Evolutionary conservation across 768 basidiomycete genomes (phyloP).

Genomic region (Harrya chromipes): DNA sequence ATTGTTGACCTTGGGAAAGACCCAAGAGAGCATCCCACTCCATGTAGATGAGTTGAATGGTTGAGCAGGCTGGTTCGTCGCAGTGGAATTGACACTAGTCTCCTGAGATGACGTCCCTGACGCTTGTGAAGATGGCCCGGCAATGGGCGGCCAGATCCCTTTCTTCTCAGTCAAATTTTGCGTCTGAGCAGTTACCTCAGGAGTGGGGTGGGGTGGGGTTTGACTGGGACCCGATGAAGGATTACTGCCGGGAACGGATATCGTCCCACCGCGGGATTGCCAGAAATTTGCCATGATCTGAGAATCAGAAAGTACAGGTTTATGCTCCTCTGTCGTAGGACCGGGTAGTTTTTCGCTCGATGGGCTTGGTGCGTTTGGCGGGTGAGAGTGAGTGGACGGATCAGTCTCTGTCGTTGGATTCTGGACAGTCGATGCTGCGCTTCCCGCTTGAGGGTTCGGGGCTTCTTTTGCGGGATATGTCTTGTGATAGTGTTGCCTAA

Average conservation of each 20-base stretch:
- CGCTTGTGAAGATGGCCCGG: conserved; percentile 15
- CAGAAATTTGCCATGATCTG: conserved; percentile 28
- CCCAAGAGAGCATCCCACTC: conserved; percentile 49
- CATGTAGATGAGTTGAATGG: conserved; percentile 31
- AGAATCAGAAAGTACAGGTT: conserved; percentile 15
- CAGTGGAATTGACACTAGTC: conserved; percentile 1
- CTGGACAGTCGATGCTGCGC: not conserved
- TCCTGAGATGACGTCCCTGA: conserved; percentile 18
- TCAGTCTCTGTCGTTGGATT: conserved; percentile 9
- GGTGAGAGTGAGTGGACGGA: conserved; percentile 11
- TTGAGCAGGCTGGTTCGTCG: conserved; percentile 1
- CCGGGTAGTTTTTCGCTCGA: conserved; percentile 6
- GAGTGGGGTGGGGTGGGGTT: conserved; percentile 1
- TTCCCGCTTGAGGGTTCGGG: conserved; percentile 4
- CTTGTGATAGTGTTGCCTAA: conserved; percentile 19
- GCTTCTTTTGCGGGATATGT: conserved; percentile 8
- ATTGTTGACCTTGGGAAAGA: conserved; percentile 27
- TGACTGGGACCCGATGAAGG: conserved; percentile 18
- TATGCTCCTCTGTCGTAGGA: conserved; percentile 19
- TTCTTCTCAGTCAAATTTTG: conserved; percentile 49
- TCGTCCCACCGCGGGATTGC: conserved; percentile 25
- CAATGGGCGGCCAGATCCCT: conserved; percentile 26
- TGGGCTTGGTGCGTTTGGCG: not conserved
- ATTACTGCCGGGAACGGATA: conserved; percentile 3
- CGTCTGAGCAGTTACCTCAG: conserved; percentile 40